Evolutionary conservation across 2,329 filamentous ascomycete genomes (phyloP).

Genomic region (Arthroderma sp.): DNA sequence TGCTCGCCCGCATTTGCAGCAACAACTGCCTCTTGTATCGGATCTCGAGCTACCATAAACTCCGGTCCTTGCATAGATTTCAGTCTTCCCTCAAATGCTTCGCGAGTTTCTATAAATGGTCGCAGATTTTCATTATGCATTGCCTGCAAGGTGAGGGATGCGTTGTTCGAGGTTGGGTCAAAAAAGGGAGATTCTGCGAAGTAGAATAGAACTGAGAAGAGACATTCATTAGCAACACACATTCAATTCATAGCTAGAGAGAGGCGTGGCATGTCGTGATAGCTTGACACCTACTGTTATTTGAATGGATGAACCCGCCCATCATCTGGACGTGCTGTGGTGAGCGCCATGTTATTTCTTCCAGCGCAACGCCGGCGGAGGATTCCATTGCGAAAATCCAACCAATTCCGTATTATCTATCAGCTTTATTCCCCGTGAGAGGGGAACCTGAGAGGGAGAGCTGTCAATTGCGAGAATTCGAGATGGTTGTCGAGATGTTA

Average conservation of each 20-base stretch:
- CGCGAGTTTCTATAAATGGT: constrained; percentile 40
- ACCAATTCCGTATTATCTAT: not conserved
- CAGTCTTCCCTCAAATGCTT: constrained; percentile 42
- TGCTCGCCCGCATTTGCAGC: constrained; percentile 15
- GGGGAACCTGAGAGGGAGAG: not conserved
- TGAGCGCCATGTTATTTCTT: constrained; percentile 34
- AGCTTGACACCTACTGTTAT: constrained; percentile 24
- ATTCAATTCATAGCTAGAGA: not conserved
- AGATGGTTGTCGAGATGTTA: no score
- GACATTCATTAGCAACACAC: not conserved
- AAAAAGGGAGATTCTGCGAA: constrained; percentile 52
- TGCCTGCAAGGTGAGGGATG: constrained; percentile 40
- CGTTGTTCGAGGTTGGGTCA: constrained; percentile 48
- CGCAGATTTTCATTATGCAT: constrained; percentile 36
- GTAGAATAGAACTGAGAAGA: constrained; percentile 43
- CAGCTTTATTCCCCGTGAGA: not conserved
- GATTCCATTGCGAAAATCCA: constrained; percentile 4
- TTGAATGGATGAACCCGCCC: constrained; percentile 33
- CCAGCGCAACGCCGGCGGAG: constrained; percentile 17
- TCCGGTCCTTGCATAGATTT: constrained; percentile 44
- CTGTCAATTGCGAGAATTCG: no score
- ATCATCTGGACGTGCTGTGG: constrained; percentile 34
- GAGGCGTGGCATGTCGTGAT: not conserved
- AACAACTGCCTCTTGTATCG: constrained; percentile 33
- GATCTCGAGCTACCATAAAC: constrained; percentile 47